Percentiles rank a stretch among this genome's conserved stretches.
These are phyloP conservation scores for Tubosaeta brunneosetosa DNA, from an alignment of 768 basidiomycete genomes.

Conservation along the genomic window DNA sequence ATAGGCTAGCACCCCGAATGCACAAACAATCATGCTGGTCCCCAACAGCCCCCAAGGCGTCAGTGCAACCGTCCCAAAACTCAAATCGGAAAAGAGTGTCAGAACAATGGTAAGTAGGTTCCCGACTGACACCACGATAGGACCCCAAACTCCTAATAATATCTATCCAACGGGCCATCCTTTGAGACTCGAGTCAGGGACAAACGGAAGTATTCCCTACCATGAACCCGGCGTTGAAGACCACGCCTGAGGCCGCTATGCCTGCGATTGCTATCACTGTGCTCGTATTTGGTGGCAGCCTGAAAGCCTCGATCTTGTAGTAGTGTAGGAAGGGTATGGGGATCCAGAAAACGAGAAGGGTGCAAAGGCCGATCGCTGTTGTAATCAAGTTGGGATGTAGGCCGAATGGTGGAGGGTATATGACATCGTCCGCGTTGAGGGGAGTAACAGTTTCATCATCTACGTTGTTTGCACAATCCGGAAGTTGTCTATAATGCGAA, in stretches of 20 bases:
- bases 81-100: constrained; percentile 72
- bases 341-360: constrained; percentile 71
- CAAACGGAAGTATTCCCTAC: constrained; percentile 33
- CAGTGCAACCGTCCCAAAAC: constrained; percentile 62
- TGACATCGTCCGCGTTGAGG: constrained; percentile 28
- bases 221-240: constrained; percentile 88
- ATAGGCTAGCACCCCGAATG: constrained; percentile 75
- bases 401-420: constrained; percentile 72
- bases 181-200: constrained; percentile 5
- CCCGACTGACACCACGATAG: constrained; percentile 82
- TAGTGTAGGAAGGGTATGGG: constrained; percentile 73
- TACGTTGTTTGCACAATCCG: constrained; percentile 32
- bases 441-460: constrained; percentile 18
- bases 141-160: constrained; percentile 82
- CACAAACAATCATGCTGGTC: constrained; percentile 71
- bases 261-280: constrained; percentile 54
- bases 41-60: constrained; percentile 74
- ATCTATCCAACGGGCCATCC: constrained; percentile 40
- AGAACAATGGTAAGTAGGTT: constrained; percentile 93
- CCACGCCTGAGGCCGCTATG: constrained; percentile 65
- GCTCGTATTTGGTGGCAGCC: constrained; percentile 47
- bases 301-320: constrained; percentile 60
- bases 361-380: constrained; percentile 73
- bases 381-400: constrained; percentile 82
- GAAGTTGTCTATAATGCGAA: constrained; percentile 42